Conservation (phyloP, 805 yeast species). For the Candida dajiaensis region DNA sequence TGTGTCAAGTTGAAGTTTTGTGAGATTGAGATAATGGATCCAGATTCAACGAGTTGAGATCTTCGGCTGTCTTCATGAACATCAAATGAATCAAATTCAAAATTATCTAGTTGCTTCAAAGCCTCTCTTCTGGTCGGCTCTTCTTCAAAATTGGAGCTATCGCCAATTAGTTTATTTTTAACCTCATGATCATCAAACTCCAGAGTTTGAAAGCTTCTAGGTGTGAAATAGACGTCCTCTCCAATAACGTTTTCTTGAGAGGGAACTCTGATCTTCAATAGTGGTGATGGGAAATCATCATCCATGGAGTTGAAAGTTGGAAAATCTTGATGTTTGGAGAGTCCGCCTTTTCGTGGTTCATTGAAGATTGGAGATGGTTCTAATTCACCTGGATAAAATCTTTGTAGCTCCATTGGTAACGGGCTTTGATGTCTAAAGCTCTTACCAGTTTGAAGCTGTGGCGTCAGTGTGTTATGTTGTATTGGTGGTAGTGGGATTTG, state of each 20-base stretch:
- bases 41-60: background rate
- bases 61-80: background rate
- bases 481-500: too few species aligned
- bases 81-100: conserved; percentile 4
- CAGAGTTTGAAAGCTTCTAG: conserved; percentile 18
- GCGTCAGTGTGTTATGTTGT: too few species aligned
- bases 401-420: background rate
- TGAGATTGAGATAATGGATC: background rate
- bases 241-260: conserved; percentile 7
- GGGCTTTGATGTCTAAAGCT: background rate
- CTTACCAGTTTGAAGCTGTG: background rate
- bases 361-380: background rate
- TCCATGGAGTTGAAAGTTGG: conserved; percentile 14
- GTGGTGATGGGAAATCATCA: conserved; percentile 17
- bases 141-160: background rate
- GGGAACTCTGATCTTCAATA: conserved; percentile 17
- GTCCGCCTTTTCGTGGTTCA: background rate
- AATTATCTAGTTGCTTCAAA: background rate
- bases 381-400: background rate
- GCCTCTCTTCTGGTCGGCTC: background rate
- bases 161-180: background rate
- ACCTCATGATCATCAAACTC: conserved; percentile 3
- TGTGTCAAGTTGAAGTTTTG: background rate
- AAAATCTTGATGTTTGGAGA: background rate
- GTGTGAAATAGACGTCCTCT: background rate